Evolutionary conservation across 768 basidiomycete genomes (phyloP), one percentile per base, ranked within the genome.

Genomic region (Tricholoma saponaceum): DNA sequence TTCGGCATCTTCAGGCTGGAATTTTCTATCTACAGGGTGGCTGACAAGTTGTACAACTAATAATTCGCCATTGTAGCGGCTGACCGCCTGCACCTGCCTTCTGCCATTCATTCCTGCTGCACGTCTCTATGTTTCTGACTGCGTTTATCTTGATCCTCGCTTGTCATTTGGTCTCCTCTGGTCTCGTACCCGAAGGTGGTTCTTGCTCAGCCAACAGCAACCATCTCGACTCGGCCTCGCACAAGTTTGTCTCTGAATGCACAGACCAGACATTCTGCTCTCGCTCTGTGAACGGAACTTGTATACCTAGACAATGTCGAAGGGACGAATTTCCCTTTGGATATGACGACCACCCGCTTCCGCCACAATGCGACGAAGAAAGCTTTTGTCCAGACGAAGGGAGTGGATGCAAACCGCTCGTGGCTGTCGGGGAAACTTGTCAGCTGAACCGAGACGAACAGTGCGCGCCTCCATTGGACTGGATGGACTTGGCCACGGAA

Each of bases 361-460:
- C 86, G 1, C 79, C 82, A 0, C 68, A 82, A 32, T 90, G 87
- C 62, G 64, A 71, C 1, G 50, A 57, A 14, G 83, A 79, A 7
- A 68, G 72, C n/a, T 88, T 84, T 70, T 88, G 86, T 62, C 85
- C 85, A 0, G 87, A 90, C 62, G 83, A 87, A 64, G 85, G 83
- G 12, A 79, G 79, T 61, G 79, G 77, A 3, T 90, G 87, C 66
- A 64, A 72, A 32, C 61, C 66, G 4, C 68, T 80, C 46, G 67
- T 75, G 0, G 56, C 65, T 0, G 67, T 78, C 2, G 86, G 85
- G 0, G 70, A 66, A 6, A 32, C 71, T 0, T 89, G 87, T 65
- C 82, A 88, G 66, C 66, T 87, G 64, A 81, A 83, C 57, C 72
- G 87, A 39, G 87, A 89, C 65, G 85, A 81, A 43, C 81, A 83